Evolutionary conservation across 2,329 filamentous ascomycete species (phyloP).

Genomic region (Cercospora sojina): DNA sequence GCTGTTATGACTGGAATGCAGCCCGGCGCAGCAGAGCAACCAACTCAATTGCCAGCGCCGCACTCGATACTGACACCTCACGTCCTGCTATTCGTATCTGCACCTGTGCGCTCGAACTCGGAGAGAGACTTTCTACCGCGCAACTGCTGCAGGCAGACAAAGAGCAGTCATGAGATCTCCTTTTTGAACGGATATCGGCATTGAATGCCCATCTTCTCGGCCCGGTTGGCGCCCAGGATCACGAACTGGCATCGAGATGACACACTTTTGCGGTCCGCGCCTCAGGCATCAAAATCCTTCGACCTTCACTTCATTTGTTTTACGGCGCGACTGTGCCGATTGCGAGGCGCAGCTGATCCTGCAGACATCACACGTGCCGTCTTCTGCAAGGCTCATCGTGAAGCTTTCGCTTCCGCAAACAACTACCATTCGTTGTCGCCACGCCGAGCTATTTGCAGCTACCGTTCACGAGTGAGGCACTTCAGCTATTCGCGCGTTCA

Average conservation of each 20-base stretch:
- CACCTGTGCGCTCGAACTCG: background rate
- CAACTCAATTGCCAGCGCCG: background rate
- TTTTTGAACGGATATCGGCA: conserved; percentile 5
- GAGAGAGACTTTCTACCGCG: background rate
- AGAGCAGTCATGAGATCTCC: conserved; percentile 3
- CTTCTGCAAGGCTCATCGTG: conserved; percentile 1
- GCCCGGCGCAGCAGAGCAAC: conserved; percentile 3
- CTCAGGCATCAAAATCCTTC: background rate
- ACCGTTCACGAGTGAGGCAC: conserved; percentile 1
- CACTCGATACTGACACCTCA: background rate
- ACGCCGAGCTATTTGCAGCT: background rate
- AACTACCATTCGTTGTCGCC: background rate
- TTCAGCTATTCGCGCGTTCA: conserved; percentile 1
- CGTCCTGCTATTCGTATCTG: background rate
- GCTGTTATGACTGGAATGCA: conserved; percentile 3
- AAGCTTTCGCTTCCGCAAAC: background rate
- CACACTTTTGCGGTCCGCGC: background rate
- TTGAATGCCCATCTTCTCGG: background rate
- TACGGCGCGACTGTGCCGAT: conserved; percentile 3
- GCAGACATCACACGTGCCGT: background rate
- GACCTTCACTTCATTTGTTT: background rate
- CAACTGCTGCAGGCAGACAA: background rate
- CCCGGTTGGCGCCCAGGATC: background rate
- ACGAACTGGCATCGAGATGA: background rate
- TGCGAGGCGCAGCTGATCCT: conserved; percentile 8